Evolutionary conservation across 2,329 filamentous ascomycete species (phyloP), one percentile per base, ranked within the genome.

Genomic region (Microsporum audouinii): DNA sequence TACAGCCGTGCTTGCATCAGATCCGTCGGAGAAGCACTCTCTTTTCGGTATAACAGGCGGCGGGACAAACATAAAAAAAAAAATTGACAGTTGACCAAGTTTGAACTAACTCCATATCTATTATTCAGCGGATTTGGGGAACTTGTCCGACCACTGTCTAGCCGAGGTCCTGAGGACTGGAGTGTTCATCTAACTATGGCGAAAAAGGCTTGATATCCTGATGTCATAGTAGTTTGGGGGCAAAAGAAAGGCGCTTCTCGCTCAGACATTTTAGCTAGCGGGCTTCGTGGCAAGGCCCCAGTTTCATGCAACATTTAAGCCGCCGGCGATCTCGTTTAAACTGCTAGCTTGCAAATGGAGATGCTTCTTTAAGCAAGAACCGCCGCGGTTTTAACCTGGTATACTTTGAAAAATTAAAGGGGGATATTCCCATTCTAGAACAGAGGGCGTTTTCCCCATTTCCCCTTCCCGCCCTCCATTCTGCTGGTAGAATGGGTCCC

Each of bases 1-100:
- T 55, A 55, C 51, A 31, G 51, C 51, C 51, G 51, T 55, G 27
- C 51, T 34, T 55, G 51, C 51, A 55, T 55, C 51, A 55, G 51
- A 55, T 55, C 51, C 51, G n/a, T 55, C 51, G 51, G 51, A 55
- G 51, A 34, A 55, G 51, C 29, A 55, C 29, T 55, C 51, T 55
- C 51, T 55, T 55, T 55, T 55, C 51, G 51, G 51, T 36, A 55
- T 34, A 58, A 58, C 41, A 58, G 56, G 36, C 41, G 56, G 41
- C 36, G 36, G 14, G 36, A 41, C 14, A 58, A 45, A 58, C 36
- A 43, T 43, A 41, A 41, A 14, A 45, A 57, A 33, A 57, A 51
- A 29, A 31, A n/a, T 14, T 43, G 6, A 43, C 14, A n/a, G 39
- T 43, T n/a, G 39, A 43, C n/a, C 39, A n/a, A 23, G 39, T 43